Base-by-base conservation (phyloP, 352 stramenopile species). In the Chrysophaeum taylorii region DNA sequence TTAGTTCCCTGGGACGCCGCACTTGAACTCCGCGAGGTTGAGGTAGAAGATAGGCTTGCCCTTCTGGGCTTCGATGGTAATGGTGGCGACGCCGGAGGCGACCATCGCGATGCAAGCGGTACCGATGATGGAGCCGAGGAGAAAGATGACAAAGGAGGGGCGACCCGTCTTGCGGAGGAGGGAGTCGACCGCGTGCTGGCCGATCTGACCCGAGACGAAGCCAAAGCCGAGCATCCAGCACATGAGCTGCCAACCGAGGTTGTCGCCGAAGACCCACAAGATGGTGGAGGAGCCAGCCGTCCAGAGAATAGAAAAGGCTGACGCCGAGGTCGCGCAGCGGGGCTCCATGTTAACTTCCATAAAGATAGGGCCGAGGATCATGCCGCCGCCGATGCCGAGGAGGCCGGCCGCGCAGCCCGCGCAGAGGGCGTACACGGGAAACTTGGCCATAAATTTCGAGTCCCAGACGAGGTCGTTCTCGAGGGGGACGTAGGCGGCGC, bases 341-440 rank as follows among this genome's bases (percentile, higher is more conserved):
- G n/a, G n/a, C n/a, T n/a, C n/a, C n/a, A n/a, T n/a, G n/a, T n/a
- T n/a, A n/a, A n/a, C 43, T 53, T n/a, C 23, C 25, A 88, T 80
- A 78, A 86, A 78, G 27, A 88, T 68, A 1, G 81, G 82, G 0
- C 82, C 80, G 7, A 78, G 79, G 64, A 88, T 80, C 70, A 85
- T 79, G 31, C 73, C 80, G 23, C 77, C 81, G 33, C 80, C 81
- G 35, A 86, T 75, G 64, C 79, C 81, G 48, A 86, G 80, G 52
- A 85, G 73, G 0, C 72, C 77, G 2, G 81, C 79, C 14, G 83
- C 73, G 18, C 84, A 70, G 15, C 80, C 80, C 0, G 75, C 79
- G 25, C 75, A 18, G 2, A 79, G 70, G 35, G 75, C 82, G 16
- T 64, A 70, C 4, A 83, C 36, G n/a, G 81, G 78, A 31, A 82